Evolutionary conservation across 2,329 filamentous ascomycete species (phyloP), one percentile per base, ranked within the genome.

Genomic region (Fusarium secorum): DNA sequence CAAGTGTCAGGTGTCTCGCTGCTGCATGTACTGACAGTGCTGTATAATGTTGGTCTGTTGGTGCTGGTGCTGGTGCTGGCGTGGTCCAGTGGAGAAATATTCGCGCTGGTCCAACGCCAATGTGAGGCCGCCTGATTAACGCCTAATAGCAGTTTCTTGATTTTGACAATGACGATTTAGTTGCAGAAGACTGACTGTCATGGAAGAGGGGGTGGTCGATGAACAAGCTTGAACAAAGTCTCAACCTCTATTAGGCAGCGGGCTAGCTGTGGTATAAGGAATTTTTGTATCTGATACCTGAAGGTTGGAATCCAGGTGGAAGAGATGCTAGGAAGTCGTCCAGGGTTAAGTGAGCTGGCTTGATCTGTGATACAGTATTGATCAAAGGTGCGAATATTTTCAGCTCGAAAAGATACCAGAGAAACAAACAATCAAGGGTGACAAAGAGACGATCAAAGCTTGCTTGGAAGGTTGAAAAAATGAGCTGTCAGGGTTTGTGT

Each of bases 21-120:
- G 26, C 28, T 52, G 44, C 32, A 49, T 46, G 20, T 49, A 32
- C 26, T 52, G 36, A 32, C 32, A 42, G 35, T 38, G 18, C 20
- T 64, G 28, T 38, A 42, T 32, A 39, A 54, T 36, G 30, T 60
- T 72, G 49, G 44, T 38, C 33, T 52, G 56, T 48, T 48, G 28
- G 39, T 58, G 26, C 38, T 41, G 64, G 20, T 44, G 38, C 32
- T 38, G 63, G 24, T 42, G 44, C 38, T 67, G 56, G 63, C 52
- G 41, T 48, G 45, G 64, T 57, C 44, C 32, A 24, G 45, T 60
- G 61, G 53, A 58, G 57, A 42, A 44, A 52, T 36, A 41, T 49
- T 26, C 51, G 36, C 52, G 48, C 46, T 53, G 58, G 55, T 62
- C 41, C 41, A 53, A 60, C 57, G 20, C 51, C 69, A 62, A 55